Conservation (phyloP, 371 early-diverging fungal genomes). For the Mortierella sp. region DNA sequence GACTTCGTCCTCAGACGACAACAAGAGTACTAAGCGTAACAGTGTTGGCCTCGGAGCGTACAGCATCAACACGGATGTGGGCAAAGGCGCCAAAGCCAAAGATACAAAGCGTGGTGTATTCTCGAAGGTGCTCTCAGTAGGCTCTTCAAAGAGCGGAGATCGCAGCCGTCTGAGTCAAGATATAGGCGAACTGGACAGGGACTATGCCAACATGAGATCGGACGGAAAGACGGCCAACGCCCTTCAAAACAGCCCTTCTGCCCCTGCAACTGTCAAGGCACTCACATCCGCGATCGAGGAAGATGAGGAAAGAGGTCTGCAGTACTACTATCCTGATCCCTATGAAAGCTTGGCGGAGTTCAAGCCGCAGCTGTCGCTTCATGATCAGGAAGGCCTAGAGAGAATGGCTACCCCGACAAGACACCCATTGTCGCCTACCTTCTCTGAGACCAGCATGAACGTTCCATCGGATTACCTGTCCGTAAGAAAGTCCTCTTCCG, state of each 20-base stretch:
- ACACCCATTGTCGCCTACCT: conserved; percentile 32
- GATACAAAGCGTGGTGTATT: conserved; percentile 25
- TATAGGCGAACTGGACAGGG: conserved; percentile 14
- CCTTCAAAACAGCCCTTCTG: not conserved
- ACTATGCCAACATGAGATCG: not conserved
- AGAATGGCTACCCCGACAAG: not conserved
- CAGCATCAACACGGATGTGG: not conserved
- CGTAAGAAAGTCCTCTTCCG: no score
- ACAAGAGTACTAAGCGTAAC: conserved; percentile 10
- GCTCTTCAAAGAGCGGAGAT: conserved; percentile 4
- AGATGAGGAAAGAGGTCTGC: conserved; percentile 43
- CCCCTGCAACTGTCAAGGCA: conserved; percentile 36
- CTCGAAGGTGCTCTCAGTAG: conserved; percentile 33
- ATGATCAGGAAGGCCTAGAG: not conserved
- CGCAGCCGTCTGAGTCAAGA: conserved; percentile 29
- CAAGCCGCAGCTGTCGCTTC: conserved; percentile 5
- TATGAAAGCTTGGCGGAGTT: conserved; percentile 26
- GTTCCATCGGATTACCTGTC: not conserved
- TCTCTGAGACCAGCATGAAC: conserved; percentile 1
- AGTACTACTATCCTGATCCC: conserved; percentile 50
- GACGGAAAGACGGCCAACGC: not conserved
- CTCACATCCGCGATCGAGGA: conserved; percentile 17
- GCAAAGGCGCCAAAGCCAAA: conserved; percentile 18
- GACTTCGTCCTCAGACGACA: not conserved
- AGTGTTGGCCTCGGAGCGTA: not conserved